Evolutionary conservation across 352 stramenopile species (phyloP), one percentile per base, ranked within the genome.

Genomic region (Phytophthora litchii): DNA sequence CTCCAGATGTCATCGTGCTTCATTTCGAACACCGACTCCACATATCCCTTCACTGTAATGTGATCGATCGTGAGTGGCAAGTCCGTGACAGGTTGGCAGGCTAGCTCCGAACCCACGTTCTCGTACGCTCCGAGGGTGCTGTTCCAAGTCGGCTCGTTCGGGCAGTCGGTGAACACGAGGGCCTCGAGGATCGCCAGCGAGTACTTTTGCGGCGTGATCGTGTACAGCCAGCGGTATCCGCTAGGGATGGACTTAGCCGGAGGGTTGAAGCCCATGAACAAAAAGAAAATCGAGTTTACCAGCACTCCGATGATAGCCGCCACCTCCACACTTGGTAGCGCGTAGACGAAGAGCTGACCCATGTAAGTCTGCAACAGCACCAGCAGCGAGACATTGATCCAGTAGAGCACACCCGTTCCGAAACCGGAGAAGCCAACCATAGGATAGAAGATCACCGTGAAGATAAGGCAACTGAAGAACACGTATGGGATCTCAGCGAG

Each of bases 401-500:
- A 72, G 35, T 74, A 71, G 5, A 71, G 27, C 7, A 71, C 60
- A 13, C 16, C 54, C 9, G 52, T 63, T 13, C 47, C 50, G 10
- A 71, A 67, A 1, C 54, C 60, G 8, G 60, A 70, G 37, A 83
- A 80, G 23, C 74, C 72, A 3, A 74, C 74, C 25, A 80, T 51
- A 12, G 68, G 69, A 23, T 52, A 80, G 35, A 65, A 71, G 5
- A 67, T 54, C 1, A 50, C 43, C 11, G 64, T 74, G 50, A 78
- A 80, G 16, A 78, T 6, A 7, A 72, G 23, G 9, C 48, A 57
- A 6, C 44, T 60, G n/a, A 68, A 51, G 29, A 80, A 69, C 66
- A 54, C 91, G 36, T 67, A 87, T 38, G 77, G 77, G 43, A 85
- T 78, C 76, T 98, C 93, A 12, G 79, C 74, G 19, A 97, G 21